phyloP scores from a whole-genome alignment of 2,329 filamentous ascomycete species.

The Alternaria metachromatica region DNA sequence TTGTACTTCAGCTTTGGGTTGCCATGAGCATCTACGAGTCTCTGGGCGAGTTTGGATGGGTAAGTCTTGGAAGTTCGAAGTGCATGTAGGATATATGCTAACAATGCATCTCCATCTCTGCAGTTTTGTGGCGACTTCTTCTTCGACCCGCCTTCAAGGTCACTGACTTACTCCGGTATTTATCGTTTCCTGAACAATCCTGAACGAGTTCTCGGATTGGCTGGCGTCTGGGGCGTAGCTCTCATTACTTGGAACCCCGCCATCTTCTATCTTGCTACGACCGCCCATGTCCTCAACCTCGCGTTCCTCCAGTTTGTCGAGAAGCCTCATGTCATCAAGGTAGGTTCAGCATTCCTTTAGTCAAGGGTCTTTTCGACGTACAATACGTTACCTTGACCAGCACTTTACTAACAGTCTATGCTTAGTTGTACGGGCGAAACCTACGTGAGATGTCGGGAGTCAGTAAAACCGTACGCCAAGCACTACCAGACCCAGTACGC shows the following conservation, averaged over 20 bases:
- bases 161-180: constrained; percentile 90
- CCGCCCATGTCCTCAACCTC: constrained; percentile 84
- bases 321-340: constrained; percentile 80
- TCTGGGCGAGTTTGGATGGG: constrained; percentile 94
- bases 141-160: constrained; percentile 83
- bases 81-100: not conserved
- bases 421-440: constrained; percentile 76
- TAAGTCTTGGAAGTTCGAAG: not conserved
- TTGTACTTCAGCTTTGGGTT: constrained; percentile 91
- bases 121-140: constrained; percentile 96
- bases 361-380: not conserved
- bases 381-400: not conserved
- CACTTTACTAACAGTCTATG: not conserved
- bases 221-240: constrained; percentile 93
- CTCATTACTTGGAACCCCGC: constrained; percentile 89
- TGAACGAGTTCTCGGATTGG: constrained; percentile 89
- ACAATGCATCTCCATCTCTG: not conserved
- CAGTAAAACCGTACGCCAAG: constrained; percentile 87
- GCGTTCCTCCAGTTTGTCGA: constrained; percentile 93
- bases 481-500: constrained; percentile 81
- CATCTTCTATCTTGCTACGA: constrained; percentile 84
- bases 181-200: constrained; percentile 99
- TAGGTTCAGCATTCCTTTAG: not conserved
- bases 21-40: constrained; percentile 92
- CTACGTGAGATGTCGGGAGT: constrained; percentile 87